Evolutionary conservation across 805 yeast species (phyloP).

Genomic region (Candida lessepsii): DNA sequence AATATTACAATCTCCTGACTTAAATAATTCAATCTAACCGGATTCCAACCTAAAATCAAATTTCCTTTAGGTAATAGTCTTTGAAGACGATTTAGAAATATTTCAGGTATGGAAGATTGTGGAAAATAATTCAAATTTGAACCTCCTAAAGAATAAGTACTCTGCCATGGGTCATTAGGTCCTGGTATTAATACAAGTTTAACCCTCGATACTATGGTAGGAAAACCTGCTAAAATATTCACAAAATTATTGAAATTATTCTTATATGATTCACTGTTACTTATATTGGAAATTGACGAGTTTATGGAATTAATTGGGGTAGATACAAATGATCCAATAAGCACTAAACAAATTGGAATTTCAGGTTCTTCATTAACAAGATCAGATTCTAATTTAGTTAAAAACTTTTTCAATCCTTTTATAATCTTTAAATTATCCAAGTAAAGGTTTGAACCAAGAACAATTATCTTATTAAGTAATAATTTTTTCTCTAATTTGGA

Average conservation of each 20-base stretch:
- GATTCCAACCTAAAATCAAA: constrained; percentile 59
- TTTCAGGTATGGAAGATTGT: constrained; percentile 63
- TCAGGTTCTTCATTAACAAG: constrained; percentile 23
- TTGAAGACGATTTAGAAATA: constrained; percentile 67
- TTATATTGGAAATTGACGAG: constrained; percentile 46
- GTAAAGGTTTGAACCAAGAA: constrained; percentile 73
- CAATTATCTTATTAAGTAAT: constrained; percentile 55
- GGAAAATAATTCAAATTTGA: constrained; percentile 49
- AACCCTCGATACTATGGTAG: constrained; percentile 48
- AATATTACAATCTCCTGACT: constrained; percentile 79
- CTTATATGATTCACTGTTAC: constrained; percentile 58
- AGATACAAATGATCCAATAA: constrained; percentile 79
- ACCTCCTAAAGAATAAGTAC: constrained; percentile 61
- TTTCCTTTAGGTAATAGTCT: constrained; percentile 39
- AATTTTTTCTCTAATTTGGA: constrained; percentile 51
- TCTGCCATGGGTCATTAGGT: constrained; percentile 89
- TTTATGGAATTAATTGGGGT: constrained; percentile 59
- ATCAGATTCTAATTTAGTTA: constrained; percentile 46
- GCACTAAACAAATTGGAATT: constrained; percentile 64
- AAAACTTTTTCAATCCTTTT: constrained; percentile 64
- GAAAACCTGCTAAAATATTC: constrained; percentile 56
- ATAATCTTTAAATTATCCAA: constrained; percentile 60
- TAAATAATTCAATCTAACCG: constrained; percentile 71
- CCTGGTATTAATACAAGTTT: constrained; percentile 83
- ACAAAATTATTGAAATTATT: constrained; percentile 75